Evolutionary conservation across 768 basidiomycete species (phyloP), one percentile per base, ranked within the genome.

Genomic region (Lactarius pseudohatsudake): DNA sequence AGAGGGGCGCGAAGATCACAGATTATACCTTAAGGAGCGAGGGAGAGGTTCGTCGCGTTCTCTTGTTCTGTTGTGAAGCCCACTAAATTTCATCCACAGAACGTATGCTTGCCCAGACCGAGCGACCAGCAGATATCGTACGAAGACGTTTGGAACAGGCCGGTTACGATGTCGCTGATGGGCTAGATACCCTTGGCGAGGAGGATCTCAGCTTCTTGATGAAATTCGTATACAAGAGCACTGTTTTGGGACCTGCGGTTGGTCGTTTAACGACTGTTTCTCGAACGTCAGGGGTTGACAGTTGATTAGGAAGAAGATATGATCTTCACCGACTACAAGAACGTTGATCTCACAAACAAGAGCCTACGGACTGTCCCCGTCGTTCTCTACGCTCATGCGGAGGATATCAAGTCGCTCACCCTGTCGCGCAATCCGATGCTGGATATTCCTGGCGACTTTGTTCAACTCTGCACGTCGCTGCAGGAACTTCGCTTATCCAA

Each of bases 391-490:
- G 83, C 85, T 62, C 86, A 93, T 66, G 94, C 95, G 1, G 87
- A 90, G 70, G 84, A 85, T 30, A 95, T 99, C 72, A 80, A 91
- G 65, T 87, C 83, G 47, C 88, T 98, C 65, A 92, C 91, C 67
- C 84, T 98, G 16, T 96, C 94, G 4, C 87, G 92, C 54, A 99
- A 98, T 74, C 94, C 96, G 2, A 93, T 96, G 85, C 84, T 96
- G 62, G 96, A 98, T 76, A 90, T 98, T 41, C 97, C 96, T 0
- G 87, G 94, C 59, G 97, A 98, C 77, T 99, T 99, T 74, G 89
- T 97, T 64, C 92, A 97, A 76, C 86, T 89, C 6, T 96, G 94
- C 74, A 85, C 85, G 1, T 84, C 81, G 6, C 84, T 99, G 10
- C 87, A 89, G 64, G 95, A 97, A 72, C 85, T 99, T 53, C 86